These are phyloP conservation scores for Lasiodiplodia theobromae DNA, from an alignment of 2,329 filamentous ascomycete genomes.

Conservation along the genomic window DNA sequence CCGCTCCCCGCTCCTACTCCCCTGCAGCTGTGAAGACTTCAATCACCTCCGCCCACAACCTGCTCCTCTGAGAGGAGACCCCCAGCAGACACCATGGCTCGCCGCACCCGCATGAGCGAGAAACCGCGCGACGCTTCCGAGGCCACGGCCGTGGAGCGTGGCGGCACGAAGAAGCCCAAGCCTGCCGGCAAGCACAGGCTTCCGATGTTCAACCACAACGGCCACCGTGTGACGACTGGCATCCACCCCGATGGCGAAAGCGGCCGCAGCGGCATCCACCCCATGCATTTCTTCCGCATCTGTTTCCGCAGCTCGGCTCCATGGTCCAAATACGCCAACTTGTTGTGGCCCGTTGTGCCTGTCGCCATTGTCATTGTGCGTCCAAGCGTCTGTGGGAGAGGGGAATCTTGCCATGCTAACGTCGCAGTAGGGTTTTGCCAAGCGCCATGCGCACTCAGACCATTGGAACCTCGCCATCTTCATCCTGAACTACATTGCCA, in stretches of 20 bases:
- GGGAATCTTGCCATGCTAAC: constrained; percentile 33
- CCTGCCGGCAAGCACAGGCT: constrained; percentile 3
- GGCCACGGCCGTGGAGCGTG: constrained; percentile 24
- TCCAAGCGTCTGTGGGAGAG: constrained; percentile 18
- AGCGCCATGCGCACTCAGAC: constrained; percentile 61
- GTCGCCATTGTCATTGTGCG: constrained; percentile 70
- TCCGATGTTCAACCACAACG: constrained; percentile 51
- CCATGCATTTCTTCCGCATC: constrained; percentile 68
- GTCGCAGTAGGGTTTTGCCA: constrained; percentile 55
- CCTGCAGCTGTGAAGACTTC: constrained; percentile 13
- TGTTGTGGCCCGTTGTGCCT: constrained; percentile 78
- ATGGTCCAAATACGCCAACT: constrained; percentile 70
- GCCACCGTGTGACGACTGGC: constrained; percentile 51
- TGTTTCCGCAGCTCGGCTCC: constrained; percentile 69
- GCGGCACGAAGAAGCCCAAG: constrained; percentile 27
- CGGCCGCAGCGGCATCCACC: constrained; percentile 71
- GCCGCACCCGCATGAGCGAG: constrained; percentile 13
- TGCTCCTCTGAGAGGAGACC: not conserved
- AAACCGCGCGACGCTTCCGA: constrained; percentile 15
- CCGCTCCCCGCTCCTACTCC: not conserved
- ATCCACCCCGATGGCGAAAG: constrained; percentile 68
- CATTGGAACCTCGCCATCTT: constrained; percentile 61
- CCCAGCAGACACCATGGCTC: constrained; percentile 9
- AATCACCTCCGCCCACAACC: not conserved
- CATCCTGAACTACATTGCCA: constrained; percentile 75